Percentiles rank a stretch among this genome's conserved stretches.
Evolutionary conservation across 73 alveolate species (phyloP).

Genomic region (Paramecium sexaurelia): DNA sequence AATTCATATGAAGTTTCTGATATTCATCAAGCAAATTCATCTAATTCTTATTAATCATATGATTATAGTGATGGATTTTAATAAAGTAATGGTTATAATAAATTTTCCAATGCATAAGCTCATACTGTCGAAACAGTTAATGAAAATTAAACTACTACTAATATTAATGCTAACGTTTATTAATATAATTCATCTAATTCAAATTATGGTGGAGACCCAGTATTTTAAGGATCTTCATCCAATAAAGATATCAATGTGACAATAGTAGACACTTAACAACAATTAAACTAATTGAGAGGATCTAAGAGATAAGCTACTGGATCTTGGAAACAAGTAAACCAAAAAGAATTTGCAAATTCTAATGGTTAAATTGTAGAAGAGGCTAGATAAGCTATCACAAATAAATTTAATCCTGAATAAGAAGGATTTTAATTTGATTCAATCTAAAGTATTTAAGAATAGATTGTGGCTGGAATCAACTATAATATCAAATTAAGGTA

Average conservation of each 20-base stretch:
- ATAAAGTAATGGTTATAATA: neutral
- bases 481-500: neutral
- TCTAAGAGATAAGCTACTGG: neutral
- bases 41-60: neutral
- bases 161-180: neutral
- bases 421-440: conserved; percentile 40
- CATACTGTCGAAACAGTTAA: neutral
- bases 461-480: conserved; percentile 37
- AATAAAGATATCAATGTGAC: neutral
- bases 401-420: neutral
- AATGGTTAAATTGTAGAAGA: neutral
- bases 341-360: neutral
- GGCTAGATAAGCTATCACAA: neutral
- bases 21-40: neutral
- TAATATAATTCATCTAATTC: neutral
- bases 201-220: neutral
- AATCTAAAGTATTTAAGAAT: neutral
- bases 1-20: neutral
- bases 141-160: neutral
- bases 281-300: neutral
- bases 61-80: neutral
- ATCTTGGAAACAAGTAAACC: neutral
- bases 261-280: neutral
- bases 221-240: neutral
- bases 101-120: neutral